Conservation (phyloP, 2,329 filamentous ascomycete genomes). For the Venturia aucupariae region DNA sequence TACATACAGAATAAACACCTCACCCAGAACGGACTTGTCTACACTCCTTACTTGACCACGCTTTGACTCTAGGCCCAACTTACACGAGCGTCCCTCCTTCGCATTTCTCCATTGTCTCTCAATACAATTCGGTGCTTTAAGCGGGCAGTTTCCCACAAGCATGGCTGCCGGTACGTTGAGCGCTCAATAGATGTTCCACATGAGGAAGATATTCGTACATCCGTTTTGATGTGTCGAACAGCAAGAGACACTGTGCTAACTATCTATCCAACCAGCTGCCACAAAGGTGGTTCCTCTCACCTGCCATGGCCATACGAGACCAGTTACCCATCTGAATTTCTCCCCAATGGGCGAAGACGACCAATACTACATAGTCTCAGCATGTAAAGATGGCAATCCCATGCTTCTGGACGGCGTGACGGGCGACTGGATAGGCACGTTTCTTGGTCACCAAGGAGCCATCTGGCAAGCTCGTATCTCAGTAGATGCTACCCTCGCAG, state of each 20-base stretch:
- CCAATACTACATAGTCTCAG: constrained; percentile 85
- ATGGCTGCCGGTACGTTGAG: constrained; percentile 4
- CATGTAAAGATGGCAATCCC: constrained; percentile 95
- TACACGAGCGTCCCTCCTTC: background rate
- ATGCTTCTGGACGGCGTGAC: constrained; percentile 96
- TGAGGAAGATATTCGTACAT: background rate
- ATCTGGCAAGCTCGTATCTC: constrained; percentile 94
- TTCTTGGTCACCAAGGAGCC: constrained; percentile 95
- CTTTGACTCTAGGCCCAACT: background rate
- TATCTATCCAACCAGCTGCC: constrained; percentile 24
- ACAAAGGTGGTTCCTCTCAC: constrained; percentile 73
- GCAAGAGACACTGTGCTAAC: background rate
- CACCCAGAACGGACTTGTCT: background rate
- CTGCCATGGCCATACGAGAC: constrained; percentile 88
- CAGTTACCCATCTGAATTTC: constrained; percentile 85
- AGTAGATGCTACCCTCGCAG: constrained; percentile 76
- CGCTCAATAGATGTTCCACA: background rate
- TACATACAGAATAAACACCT: background rate
- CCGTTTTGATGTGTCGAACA: background rate
- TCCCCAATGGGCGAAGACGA: constrained; percentile 75
- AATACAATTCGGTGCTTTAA: background rate
- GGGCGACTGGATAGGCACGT: constrained; percentile 96
- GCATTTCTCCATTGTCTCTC: background rate
- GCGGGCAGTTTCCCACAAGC: background rate
- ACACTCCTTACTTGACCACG: background rate